A percentile compares a stretch with the other conserved stretches of the same genome.
Evolutionary conservation across 2,329 filamentous ascomycete species (phyloP).

Genomic region (Ophiostoma perfectum): DNA sequence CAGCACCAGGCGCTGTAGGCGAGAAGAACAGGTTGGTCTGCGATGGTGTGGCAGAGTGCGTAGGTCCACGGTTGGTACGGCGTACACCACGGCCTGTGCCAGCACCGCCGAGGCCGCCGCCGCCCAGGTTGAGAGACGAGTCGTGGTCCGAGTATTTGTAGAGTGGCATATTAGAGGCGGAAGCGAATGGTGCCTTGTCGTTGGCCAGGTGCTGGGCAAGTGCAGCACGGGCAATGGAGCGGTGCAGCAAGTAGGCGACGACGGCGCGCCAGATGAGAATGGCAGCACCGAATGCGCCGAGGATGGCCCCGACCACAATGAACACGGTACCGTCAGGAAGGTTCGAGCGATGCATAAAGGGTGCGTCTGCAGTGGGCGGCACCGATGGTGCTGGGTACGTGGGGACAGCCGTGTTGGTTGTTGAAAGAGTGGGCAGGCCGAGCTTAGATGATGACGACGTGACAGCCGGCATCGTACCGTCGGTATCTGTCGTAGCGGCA

Average conservation of each 20-base stretch:
- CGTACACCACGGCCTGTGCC: constrained; percentile 44
- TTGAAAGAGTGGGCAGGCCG: constrained; percentile 41
- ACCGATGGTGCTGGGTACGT: constrained; percentile 69
- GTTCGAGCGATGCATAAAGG: constrained; percentile 83
- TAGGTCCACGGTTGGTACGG: constrained; percentile 48
- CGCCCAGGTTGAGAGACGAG: constrained; percentile 48
- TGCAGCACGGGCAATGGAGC: constrained; percentile 83
- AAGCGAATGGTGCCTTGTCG: constrained; percentile 59
- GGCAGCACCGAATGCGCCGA: constrained; percentile 76
- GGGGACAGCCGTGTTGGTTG: constrained; percentile 36
- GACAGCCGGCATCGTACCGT: constrained; percentile 26
- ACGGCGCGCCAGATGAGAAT: constrained; percentile 83
- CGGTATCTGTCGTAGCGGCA: not conserved
- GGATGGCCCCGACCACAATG: constrained; percentile 83
- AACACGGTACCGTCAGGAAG: constrained; percentile 93
- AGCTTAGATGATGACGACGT: constrained; percentile 25
- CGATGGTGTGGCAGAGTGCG: constrained; percentile 53
- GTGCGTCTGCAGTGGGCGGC: constrained; percentile 76
- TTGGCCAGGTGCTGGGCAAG: constrained; percentile 64
- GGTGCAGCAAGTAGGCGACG: constrained; percentile 85
- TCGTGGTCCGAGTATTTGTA: constrained; percentile 60
- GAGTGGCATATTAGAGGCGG: constrained; percentile 49
- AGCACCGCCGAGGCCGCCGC: constrained; percentile 33
- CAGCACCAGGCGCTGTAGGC: constrained; percentile 68
- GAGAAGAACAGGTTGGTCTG: constrained; percentile 85